A percentile compares a stretch with the other conserved stretches of the same genome.
These are phyloP conservation scores for Rubia peregrina DNA, from an alignment of 305 asterid species.

Conservation along the genomic window DNA sequence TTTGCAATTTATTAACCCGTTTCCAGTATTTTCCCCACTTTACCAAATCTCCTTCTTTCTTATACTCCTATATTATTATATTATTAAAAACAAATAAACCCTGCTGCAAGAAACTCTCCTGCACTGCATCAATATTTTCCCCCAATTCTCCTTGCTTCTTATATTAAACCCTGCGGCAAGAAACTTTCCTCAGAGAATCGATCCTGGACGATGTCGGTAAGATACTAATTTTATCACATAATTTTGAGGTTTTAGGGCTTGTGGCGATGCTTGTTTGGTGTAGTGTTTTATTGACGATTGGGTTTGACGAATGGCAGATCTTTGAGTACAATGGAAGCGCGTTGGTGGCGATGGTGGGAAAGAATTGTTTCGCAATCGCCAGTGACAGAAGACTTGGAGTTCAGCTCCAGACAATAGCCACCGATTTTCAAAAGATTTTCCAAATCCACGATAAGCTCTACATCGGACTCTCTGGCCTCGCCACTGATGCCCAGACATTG, in stretches of 20 bases:
- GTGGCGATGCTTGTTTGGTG: not conserved
- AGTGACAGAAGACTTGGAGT: conserved; percentile 89
- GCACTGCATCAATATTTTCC: too few relatives aligned
- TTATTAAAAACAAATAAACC: too few relatives aligned
- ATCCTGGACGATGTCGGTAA: conserved; percentile 8
- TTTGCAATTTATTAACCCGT: too few relatives aligned
- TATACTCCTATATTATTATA: too few relatives aligned
- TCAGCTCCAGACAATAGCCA: conserved; percentile 84
- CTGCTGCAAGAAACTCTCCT: too few relatives aligned
- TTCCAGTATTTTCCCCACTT: too few relatives aligned
- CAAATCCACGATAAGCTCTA: conserved; percentile 76
- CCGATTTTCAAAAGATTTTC: conserved; percentile 77
- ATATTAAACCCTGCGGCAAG: not conserved
- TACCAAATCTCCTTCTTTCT: too few relatives aligned
- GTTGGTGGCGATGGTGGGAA: conserved; percentile 94
- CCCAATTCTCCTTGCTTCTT: too few relatives aligned
- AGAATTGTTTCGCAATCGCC: conserved; percentile 96
- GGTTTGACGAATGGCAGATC: conserved; percentile 37
- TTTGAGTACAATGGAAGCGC: conserved; percentile 99
- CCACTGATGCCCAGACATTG: conserved; percentile 83
- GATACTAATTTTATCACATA: not conserved
- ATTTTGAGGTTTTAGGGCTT: not conserved
- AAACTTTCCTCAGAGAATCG: not conserved
- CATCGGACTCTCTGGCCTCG: conserved; percentile 87
- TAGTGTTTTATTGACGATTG: not conserved